Percentiles rank a stretch among this genome's conserved stretches.
Conservation (phyloP, 192 early-diverging fungal genomes). For the Geranomyces michiganensis region DNA sequence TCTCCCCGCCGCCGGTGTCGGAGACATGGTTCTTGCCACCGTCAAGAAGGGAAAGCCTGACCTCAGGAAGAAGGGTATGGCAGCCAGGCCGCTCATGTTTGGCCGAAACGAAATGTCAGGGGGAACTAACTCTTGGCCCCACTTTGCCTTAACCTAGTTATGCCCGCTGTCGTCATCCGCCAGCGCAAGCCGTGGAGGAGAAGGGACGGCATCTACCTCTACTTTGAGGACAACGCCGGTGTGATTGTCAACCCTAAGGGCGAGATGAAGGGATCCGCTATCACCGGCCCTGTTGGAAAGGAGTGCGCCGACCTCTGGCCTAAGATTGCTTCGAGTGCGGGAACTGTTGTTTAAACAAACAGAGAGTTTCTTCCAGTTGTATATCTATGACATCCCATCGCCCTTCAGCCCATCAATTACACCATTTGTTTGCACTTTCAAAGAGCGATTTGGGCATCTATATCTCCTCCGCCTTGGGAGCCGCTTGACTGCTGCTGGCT, state of each 20-base stretch:
- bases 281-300: conserved; percentile 99
- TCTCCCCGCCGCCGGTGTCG: conserved; percentile 95
- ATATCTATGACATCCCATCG: too few species aligned
- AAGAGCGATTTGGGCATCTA: too few species aligned
- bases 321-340: conserved; percentile 86
- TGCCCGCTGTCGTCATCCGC: conserved; percentile 98
- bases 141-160: conserved; percentile 62
- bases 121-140: neutral
- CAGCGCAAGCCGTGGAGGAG: conserved; percentile 99
- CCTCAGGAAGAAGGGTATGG: conserved; percentile 98
- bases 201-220: conserved; percentile 97
- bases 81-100: neutral
- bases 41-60: conserved; percentile 99
- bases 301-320: conserved; percentile 99
- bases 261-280: conserved; percentile 99
- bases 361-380: too few species aligned
- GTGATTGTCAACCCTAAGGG: conserved; percentile 99
- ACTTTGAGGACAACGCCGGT: conserved; percentile 99
- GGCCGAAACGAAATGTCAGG: neutral
- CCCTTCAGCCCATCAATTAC: too few species aligned
- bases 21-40: conserved; percentile 99
- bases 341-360: conserved; percentile 38
- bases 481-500: too few species aligned
- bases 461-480: too few species aligned
- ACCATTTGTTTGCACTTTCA: too few species aligned